These are phyloP conservation scores for Magnaporthiopsis poae DNA, from an alignment of 2,329 filamentous ascomycete genomes.

Conservation along the genomic window DNA sequence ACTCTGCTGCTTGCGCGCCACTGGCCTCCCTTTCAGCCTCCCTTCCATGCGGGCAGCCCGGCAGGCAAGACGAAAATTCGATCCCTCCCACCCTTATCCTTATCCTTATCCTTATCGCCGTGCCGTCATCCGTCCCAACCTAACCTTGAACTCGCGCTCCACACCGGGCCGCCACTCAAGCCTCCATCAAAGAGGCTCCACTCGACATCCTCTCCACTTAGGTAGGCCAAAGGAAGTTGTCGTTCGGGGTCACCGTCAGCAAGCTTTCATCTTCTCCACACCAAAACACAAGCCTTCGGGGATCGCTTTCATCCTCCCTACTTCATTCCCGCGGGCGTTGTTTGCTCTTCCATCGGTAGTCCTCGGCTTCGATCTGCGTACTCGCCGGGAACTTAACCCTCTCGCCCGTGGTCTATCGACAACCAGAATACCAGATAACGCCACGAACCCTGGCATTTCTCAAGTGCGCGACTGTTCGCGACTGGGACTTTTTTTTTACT, in stretches of 20 bases:
- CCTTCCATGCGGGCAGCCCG: too few relatives aligned
- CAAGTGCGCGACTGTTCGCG: not conserved
- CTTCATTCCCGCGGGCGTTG: not conserved
- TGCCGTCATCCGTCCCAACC: not conserved
- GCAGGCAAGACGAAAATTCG: not conserved
- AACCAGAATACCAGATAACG: not conserved
- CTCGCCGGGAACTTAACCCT: not conserved
- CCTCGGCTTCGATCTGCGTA: too few relatives aligned
- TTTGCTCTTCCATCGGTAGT: not conserved
- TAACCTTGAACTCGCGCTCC: not conserved
- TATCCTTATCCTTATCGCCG: not conserved
- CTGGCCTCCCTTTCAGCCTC: not conserved
- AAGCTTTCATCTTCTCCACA: not conserved
- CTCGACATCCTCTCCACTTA: not conserved
- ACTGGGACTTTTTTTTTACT: constrained; percentile 14
- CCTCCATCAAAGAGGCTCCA: not conserved
- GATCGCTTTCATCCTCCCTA: not conserved
- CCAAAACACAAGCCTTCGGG: not conserved
- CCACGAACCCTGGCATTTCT: not conserved
- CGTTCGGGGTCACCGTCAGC: not conserved
- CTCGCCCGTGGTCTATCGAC: not conserved
- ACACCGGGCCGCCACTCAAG: not conserved
- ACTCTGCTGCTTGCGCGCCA: not conserved
- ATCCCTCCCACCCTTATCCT: not conserved
- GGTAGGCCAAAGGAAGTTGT: too few relatives aligned